A percentile compares a stretch with the other conserved stretches of the same genome.
Evolutionary conservation across 345 rosid species (phyloP).

Genomic region (Linum usitatissimum): DNA sequence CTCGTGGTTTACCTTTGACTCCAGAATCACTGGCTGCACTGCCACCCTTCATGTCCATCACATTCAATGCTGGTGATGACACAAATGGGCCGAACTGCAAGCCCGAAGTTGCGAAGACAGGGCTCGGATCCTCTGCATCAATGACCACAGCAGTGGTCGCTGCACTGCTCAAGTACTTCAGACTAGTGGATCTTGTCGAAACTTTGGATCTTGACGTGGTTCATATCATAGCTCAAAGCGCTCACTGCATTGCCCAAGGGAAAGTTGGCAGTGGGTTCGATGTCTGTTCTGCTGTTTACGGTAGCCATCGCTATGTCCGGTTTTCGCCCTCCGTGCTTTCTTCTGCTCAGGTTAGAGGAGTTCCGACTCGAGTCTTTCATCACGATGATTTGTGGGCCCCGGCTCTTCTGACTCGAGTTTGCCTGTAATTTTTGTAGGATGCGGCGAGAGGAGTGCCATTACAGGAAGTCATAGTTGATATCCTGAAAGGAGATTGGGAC

Average conservation of each 20-base stretch:
- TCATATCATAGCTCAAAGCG: slow-evolving; percentile 84
- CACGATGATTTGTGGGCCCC: too few relatives aligned
- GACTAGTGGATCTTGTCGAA: slow-evolving; percentile 51
- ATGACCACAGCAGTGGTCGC: slow-evolving; percentile 95
- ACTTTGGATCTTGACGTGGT: slow-evolving; percentile 51
- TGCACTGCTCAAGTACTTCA: slow-evolving; percentile 80
- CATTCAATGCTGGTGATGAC: slow-evolving; percentile 60
- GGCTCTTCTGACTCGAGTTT: too few relatives aligned
- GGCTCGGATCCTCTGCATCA: slow-evolving; percentile 97
- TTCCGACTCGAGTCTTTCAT: too few relatives aligned
- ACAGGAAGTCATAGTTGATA: slow-evolving; percentile 42
- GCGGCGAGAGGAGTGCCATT: slow-evolving; percentile 39
- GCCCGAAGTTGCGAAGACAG: slow-evolving; percentile 99
- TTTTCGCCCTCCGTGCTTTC: slow-evolving; percentile 87
- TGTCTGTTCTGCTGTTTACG: slow-evolving; percentile 95
- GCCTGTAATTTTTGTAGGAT: slow-evolving; percentile 28
- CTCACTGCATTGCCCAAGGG: slow-evolving; percentile 97
- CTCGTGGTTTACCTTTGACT: slow-evolving; percentile 69
- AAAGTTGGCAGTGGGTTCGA: slow-evolving; percentile 98
- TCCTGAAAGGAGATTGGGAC: slow-evolving; percentile 72
- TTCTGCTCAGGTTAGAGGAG: slow-evolving; percentile 55
- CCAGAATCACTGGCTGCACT: slow-evolving; percentile 67
- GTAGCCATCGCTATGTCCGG: slow-evolving; percentile 89
- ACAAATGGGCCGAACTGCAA: slow-evolving; percentile 49
- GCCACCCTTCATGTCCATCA: slow-evolving; percentile 75